Evolutionary conservation across 1,284 basidiomycete genomes (phyloP).

Genomic region (Trametes polyzona): DNA sequence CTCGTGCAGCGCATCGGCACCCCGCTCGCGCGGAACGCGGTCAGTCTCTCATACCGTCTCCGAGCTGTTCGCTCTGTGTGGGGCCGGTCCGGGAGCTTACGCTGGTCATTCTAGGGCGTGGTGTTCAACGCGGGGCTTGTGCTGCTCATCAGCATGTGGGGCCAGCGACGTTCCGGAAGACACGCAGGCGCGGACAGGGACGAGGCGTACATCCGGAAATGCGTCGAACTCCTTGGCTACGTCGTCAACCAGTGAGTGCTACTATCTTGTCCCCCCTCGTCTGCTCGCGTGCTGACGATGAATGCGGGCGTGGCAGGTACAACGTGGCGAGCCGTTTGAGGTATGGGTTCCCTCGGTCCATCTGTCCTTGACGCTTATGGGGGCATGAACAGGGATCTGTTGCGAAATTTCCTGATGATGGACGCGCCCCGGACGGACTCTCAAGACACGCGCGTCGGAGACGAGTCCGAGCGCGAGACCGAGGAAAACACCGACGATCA

Average conservation of each 20-base stretch:
- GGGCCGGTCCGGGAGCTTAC: no score
- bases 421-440: not conserved
- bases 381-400: conserved; percentile 9
- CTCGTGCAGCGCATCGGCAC: conserved; percentile 34
- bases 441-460: no score
- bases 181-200: conserved; percentile 58
- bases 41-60: no score
- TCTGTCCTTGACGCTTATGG: no score
- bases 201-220: conserved; percentile 70
- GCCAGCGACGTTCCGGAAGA: conserved; percentile 59
- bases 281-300: not conserved
- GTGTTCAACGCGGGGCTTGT: conserved; percentile 69
- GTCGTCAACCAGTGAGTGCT: conserved; percentile 50
- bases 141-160: conserved; percentile 75
- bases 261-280: no score
- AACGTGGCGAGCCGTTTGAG: conserved; percentile 1
- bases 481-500: not conserved
- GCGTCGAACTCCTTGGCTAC: conserved; percentile 60
- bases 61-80: no score
- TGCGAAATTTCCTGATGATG: not conserved
- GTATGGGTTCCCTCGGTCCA: no score
- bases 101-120: no score
- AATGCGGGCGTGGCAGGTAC: conserved; percentile 39
- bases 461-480: no score
- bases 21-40: conserved; percentile 29